Evolutionary conservation across 1,139 yeast genomes (phyloP).

Genomic region (Blastobotrys persicus): DNA sequence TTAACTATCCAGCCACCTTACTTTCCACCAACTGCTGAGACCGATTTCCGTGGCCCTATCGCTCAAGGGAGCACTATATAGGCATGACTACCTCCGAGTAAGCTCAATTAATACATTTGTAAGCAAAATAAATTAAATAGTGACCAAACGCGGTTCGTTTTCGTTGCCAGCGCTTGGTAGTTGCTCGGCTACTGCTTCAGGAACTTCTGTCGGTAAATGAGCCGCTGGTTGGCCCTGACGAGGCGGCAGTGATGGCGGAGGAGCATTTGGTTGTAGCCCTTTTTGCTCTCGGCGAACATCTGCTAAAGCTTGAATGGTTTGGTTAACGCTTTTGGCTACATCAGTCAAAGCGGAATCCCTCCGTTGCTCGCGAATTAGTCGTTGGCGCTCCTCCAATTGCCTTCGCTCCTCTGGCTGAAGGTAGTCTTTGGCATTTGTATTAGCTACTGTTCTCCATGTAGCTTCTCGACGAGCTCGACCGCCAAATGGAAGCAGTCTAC

Average conservation of each 20-base stretch:
- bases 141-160: background rate
- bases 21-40: no score
- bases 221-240: background rate
- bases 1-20: no score
- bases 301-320: slow-evolving; percentile 4
- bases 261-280: background rate
- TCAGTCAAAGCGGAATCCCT: slow-evolving; percentile 13
- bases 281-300: slow-evolving; percentile 7
- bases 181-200: background rate
- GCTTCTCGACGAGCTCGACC: slow-evolving; percentile 12
- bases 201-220: background rate
- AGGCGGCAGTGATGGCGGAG: background rate
- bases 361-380: slow-evolving; percentile 6
- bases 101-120: no score
- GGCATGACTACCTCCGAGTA: no score
- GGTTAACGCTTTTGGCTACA: background rate
- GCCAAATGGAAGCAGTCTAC: slow-evolving; percentile 8
- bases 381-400: slow-evolving; percentile 10
- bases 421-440: slow-evolving; percentile 12
- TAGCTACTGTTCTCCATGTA: slow-evolving; percentile 13
- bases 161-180: background rate
- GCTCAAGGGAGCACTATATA: no score
- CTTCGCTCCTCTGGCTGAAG: slow-evolving; percentile 12
- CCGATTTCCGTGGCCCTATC: no score
- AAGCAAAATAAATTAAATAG: background rate